These are phyloP conservation scores for Talaromyces albobiverticillius DNA, from an alignment of 2,329 filamentous ascomycete species.

Conservation along the genomic window DNA sequence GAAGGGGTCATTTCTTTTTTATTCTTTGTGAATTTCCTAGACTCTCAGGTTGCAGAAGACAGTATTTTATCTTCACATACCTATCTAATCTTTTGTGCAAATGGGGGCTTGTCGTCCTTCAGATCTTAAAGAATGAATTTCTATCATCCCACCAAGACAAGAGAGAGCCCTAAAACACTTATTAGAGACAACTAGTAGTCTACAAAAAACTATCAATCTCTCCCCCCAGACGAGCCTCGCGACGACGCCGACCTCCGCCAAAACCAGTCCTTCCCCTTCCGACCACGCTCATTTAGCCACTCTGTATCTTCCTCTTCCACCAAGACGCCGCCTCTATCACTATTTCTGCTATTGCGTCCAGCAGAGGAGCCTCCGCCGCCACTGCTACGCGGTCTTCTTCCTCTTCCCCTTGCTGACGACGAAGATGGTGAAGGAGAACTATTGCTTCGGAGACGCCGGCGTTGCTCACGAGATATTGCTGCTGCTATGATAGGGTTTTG, in stretches of 20 bases:
- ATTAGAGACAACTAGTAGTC: too few species aligned
- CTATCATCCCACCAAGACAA: too few species aligned
- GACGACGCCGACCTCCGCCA: conserved; percentile 11
- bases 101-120: too few species aligned
- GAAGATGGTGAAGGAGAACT: conserved; percentile 11
- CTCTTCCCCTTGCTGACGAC: background rate
- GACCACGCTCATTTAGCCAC: conserved; percentile 22
- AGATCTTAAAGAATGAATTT: too few species aligned
- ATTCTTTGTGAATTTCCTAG: background rate
- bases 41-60: too few species aligned
- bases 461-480: conserved; percentile 4
- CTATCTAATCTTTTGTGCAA: too few species aligned
- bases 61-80: too few species aligned
- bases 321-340: conserved; percentile 15
- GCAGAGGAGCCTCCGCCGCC: conserved; percentile 19
- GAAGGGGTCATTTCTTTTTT: background rate
- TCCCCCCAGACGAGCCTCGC: background rate
- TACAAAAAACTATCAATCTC: conserved; percentile 7
- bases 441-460: background rate
- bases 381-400: conserved; percentile 8
- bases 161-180: too few species aligned
- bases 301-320: conserved; percentile 26
- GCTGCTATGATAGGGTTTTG: conserved; percentile 9
- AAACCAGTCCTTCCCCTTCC: conserved; percentile 21
- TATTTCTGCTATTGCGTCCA: conserved; percentile 15